Percentiles rank a stretch among this genome's conserved stretches.
Evolutionary conservation across 106 monocot species (phyloP).

Genomic region (Phalaenopsis aphrodite): DNA sequence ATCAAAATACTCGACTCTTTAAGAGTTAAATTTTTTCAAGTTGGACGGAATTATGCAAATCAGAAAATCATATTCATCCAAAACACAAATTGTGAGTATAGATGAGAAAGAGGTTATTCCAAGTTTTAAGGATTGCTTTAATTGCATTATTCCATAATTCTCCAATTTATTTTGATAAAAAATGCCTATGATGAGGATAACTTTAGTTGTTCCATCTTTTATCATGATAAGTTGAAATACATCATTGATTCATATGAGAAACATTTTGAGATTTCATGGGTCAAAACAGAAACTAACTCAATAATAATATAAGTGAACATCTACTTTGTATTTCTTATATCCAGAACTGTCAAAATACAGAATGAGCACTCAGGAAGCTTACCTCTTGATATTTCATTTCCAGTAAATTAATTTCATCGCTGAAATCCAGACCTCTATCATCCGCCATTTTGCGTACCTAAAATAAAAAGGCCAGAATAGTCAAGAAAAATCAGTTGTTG

Average conservation of each 20-base stretch:
- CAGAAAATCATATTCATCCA: too few species aligned
- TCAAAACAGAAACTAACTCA: background rate
- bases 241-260: background rate
- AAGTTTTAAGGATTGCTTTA: too few species aligned
- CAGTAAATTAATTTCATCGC: conserved; percentile 63
- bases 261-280: background rate
- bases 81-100: too few species aligned
- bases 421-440: conserved; percentile 82
- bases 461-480: conserved; percentile 10
- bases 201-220: too few species aligned
- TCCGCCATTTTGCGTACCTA: conserved; percentile 79
- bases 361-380: background rate
- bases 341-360: background rate
- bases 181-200: too few species aligned
- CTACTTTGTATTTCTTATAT: background rate
- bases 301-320: background rate
- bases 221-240: background rate
- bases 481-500: background rate
- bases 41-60: too few species aligned
- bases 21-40: too few species aligned
- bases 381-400: conserved; percentile 86
- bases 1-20: too few species aligned
- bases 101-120: too few species aligned
- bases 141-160: too few species aligned
- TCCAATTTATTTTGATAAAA: too few species aligned